Percentiles rank a stretch among this genome's conserved stretches.
phyloP scores from a whole-genome alignment of 495 filamentous ascomycete species.

The Antarctomyces pellizariae region DNA sequence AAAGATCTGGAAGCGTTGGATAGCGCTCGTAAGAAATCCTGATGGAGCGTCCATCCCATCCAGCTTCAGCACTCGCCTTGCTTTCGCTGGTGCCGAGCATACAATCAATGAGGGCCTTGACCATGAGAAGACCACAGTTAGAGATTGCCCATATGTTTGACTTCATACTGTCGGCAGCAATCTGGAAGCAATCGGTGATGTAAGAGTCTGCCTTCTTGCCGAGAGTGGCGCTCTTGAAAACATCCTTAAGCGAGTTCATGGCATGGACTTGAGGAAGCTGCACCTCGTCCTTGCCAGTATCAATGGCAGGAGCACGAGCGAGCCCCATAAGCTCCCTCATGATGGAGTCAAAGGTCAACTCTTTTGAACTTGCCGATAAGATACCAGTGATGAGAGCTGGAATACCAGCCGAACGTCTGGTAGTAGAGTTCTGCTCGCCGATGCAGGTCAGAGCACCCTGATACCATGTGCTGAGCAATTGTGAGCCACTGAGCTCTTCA shows the following conservation, averaged over 20 bases:
- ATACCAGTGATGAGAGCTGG: constrained; percentile 66
- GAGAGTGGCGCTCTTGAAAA: constrained; percentile 58
- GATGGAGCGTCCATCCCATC: constrained; percentile 24
- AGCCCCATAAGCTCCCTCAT: constrained; percentile 25
- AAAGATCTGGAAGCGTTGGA: constrained; percentile 38
- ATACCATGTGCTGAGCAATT: constrained; percentile 38
- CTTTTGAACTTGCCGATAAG: constrained; percentile 27
- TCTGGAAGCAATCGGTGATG: constrained; percentile 43
- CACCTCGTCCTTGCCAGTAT: constrained; percentile 30
- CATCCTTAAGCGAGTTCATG: constrained; percentile 71
- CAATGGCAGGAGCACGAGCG: constrained; percentile 25
- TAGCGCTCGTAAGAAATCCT: constrained; percentile 47
- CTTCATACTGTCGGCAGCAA: constrained; percentile 50
- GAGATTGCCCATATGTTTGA: constrained; percentile 65
- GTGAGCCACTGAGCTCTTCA: constrained; percentile 10
- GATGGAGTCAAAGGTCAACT: constrained; percentile 26
- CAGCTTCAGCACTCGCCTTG: constrained; percentile 22
- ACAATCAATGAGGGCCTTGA: constrained; percentile 57
- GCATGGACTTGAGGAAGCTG: constrained; percentile 83
- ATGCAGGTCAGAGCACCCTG: constrained; percentile 42
- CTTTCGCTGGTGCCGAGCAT: constrained; percentile 43
- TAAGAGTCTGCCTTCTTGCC: constrained; percentile 36
- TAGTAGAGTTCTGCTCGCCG: constrained; percentile 49
- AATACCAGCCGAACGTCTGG: constrained; percentile 75
- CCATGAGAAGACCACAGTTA: constrained; percentile 77